Evolutionary conservation across 1,139 yeast species (phyloP).

Genomic region (Debaryomycetaceae sp.): DNA sequence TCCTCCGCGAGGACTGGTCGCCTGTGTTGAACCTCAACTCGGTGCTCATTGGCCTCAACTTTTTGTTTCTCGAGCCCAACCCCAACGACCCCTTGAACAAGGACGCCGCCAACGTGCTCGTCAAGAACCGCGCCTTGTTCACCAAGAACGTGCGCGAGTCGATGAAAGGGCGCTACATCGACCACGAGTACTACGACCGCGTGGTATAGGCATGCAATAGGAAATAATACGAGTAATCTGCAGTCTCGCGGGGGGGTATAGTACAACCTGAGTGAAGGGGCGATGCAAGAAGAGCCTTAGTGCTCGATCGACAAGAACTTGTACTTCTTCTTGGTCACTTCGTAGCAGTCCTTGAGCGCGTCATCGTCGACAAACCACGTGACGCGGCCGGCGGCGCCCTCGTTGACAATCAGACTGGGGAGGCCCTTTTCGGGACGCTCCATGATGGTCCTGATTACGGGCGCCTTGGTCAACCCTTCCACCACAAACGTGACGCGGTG

Average conservation of each 20-base stretch:
- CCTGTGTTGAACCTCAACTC: constrained; percentile 85
- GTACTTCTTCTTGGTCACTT: constrained; percentile 70
- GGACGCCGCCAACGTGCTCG: constrained; percentile 76
- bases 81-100: constrained; percentile 90
- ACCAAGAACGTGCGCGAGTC: constrained; percentile 53
- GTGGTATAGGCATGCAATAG: constrained; percentile 30
- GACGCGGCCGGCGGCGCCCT: constrained; percentile 93
- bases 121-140: constrained; percentile 53
- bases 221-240: too few relatives aligned
- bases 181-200: constrained; percentile 57
- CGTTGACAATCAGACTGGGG: constrained; percentile 91
- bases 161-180: constrained; percentile 71
- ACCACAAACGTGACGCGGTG: constrained; percentile 91
- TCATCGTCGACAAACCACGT: constrained; percentile 98
- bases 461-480: constrained; percentile 94
- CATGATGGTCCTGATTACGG: constrained; percentile 87
- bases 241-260: too few relatives aligned
- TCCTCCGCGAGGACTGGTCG: constrained; percentile 92
- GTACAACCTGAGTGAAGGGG: too few relatives aligned
- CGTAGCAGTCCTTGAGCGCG: constrained; percentile 79
- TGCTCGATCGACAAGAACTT: constrained; percentile 46
- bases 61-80: constrained; percentile 84
- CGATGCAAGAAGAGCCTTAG: too few relatives aligned
- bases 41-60: constrained; percentile 79
- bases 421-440: constrained; percentile 96